Percentiles rank a stretch among this genome's conserved stretches.
These are phyloP conservation scores for Fusarium ambrosium DNA, from an alignment of 2,329 filamentous ascomycete species.

Conservation along the genomic window DNA sequence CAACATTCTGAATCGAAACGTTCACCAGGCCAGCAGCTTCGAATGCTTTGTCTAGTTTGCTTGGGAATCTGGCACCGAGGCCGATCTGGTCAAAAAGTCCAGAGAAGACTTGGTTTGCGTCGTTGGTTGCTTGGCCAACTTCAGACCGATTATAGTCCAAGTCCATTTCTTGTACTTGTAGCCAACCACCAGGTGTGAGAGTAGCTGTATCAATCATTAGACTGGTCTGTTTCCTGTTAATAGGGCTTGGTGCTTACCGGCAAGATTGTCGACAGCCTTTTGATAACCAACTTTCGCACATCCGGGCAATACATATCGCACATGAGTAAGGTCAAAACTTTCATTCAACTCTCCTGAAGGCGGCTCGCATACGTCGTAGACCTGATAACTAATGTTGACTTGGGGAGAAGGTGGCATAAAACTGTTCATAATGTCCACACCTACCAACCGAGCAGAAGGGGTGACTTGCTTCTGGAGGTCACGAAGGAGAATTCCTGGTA, in stretches of 20 bases:
- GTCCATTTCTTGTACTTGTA: conserved; percentile 30
- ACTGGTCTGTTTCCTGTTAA: fast-evolving
- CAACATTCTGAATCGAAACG: neutral
- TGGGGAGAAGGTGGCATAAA: conserved; percentile 12
- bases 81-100: conserved; percentile 25
- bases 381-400: conserved; percentile 1
- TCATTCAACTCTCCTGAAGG: neutral
- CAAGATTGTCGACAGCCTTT: conserved; percentile 2
- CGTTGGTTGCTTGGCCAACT: conserved; percentile 9
- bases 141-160: neutral
- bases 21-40: neutral
- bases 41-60: neutral
- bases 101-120: conserved; percentile 1
- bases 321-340: conserved; percentile 12
- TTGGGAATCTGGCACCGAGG: neutral
- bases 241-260: neutral
- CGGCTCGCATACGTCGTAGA: conserved; percentile 9
- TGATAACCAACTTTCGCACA: conserved; percentile 8
- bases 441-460: conserved; percentile 26
- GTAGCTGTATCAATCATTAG: neutral
- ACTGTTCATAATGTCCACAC: conserved; percentile 19
- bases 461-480: conserved; percentile 20
- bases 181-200: conserved; percentile 17
- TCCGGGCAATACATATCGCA: conserved; percentile 18
- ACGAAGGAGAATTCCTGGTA: conserved; percentile 11